These are phyloP conservation scores for Starmerella roubikii DNA, from an alignment of 805 yeast species.

Conservation along the genomic window DNA sequence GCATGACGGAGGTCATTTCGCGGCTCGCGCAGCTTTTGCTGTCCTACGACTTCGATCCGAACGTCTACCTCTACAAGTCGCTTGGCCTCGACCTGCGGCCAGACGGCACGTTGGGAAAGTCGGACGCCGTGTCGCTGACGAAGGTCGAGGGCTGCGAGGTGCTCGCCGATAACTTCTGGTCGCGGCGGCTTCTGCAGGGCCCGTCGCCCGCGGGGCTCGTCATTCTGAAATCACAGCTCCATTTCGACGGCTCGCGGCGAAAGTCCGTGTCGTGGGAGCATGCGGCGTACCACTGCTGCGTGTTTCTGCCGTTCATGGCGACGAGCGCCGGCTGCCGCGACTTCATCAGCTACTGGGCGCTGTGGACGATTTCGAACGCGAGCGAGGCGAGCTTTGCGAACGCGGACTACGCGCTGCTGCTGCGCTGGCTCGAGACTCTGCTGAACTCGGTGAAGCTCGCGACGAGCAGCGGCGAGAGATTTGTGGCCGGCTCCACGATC, in stretches of 20 bases:
- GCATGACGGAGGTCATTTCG: slow-evolving; percentile 26
- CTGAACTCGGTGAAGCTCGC: slow-evolving; percentile 26
- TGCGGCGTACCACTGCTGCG: background rate
- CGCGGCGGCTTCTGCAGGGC: slow-evolving; percentile 13
- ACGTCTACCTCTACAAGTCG: slow-evolving; percentile 12
- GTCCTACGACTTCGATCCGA: slow-evolving; percentile 54
- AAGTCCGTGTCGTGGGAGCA: slow-evolving; percentile 3
- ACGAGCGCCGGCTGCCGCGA: slow-evolving; percentile 25
- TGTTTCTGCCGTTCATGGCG: background rate
- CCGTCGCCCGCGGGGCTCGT: slow-evolving; percentile 26
- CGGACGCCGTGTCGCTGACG: background rate
- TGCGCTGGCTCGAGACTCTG: slow-evolving; percentile 32
- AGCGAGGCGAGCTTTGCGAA: background rate
- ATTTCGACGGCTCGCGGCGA: slow-evolving; percentile 20
- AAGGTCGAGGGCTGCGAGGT: slow-evolving; percentile 10
- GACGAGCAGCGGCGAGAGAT: slow-evolving; percentile 20
- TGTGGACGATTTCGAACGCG: slow-evolving; percentile 17
- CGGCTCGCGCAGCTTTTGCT: slow-evolving; percentile 39
- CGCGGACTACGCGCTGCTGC: slow-evolving; percentile 16
- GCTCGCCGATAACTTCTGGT: slow-evolving; percentile 11
- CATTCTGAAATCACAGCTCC: slow-evolving; percentile 25
- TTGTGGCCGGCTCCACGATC: slow-evolving; percentile 43
- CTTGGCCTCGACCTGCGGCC: background rate
- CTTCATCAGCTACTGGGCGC: slow-evolving; percentile 26
- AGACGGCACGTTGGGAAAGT: background rate